Base-by-base conservation (phyloP, 2,329 filamentous ascomycete species). In the Nemania serpens region DNA sequence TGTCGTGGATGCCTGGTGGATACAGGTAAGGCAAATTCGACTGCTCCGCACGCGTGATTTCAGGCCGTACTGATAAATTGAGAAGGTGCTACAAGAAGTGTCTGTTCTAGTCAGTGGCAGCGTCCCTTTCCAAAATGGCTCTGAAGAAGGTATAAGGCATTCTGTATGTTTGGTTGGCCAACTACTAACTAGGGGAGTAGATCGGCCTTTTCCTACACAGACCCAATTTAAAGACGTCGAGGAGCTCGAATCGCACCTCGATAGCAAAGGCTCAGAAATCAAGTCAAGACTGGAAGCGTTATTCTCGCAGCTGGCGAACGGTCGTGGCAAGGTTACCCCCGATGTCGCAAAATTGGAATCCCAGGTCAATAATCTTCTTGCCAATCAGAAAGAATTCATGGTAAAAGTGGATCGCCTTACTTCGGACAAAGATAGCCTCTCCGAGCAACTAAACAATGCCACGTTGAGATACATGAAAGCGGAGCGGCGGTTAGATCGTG, bases 381-480 rank as follows among this genome's bases (percentile, higher is more conserved):
- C 92, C 2, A 83, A 86, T 6, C 91, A 98, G 73, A 99, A 98
- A 74, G 87, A 89, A 56, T 88, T 91, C 68, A 81, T 91, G 11
- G 82, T 89, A 39, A 90, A 93, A 73, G 77, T 96, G 52, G 91
- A 96, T 66, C 85, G 88, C 55, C 79, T 93, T 12, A 83, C 87
- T 50, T 81, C 85, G 6, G 93, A 97, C 70, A 96, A 95, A 70
- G 90, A 96, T 55, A 88, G 91, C 68, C 82, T 97, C 3, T 91
- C 91, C 48, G 91, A 95, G 70, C 90, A 94, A 64, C 81, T 98
- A 18, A 94, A 98, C 73, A 89, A 87, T 36, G 95, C 94, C 15
- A 96, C 93, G 5, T 81, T 96, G 61, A 87, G 95, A 66, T 98
- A 96, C 72, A 91, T 98, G 80, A 91, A 96, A 68, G 95, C 95